These are phyloP conservation scores for Chlamydomonas reinhardtii DNA, from an alignment of 163 green algal genomes.

Conservation along the genomic window DNA sequence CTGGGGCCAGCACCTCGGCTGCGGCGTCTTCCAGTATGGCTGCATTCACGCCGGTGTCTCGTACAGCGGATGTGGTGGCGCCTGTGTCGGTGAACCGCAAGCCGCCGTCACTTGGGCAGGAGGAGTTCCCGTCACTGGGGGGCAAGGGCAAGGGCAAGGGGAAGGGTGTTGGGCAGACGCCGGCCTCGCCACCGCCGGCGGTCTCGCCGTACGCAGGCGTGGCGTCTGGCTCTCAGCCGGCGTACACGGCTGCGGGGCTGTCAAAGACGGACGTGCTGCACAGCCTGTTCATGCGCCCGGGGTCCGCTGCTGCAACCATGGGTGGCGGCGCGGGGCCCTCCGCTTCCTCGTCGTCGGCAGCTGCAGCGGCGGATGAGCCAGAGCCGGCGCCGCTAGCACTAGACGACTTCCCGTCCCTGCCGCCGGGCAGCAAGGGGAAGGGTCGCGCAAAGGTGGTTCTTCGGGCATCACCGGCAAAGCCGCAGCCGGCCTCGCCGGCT, in stretches of 20 bases:
- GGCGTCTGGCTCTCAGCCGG: not conserved
- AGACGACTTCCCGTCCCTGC: constrained; percentile 46
- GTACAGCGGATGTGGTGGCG: constrained; percentile 8
- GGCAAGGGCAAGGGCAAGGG: not conserved
- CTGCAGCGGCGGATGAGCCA: not conserved
- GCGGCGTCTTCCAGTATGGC: not conserved
- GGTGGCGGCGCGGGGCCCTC: not conserved
- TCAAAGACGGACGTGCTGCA: constrained; percentile 14
- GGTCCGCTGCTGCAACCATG: not conserved
- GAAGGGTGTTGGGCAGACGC: not conserved
- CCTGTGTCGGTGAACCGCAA: not conserved
- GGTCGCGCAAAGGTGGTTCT: not conserved
- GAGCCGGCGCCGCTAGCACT: not conserved
- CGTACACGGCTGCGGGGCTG: not conserved
- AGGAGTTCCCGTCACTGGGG: constrained; percentile 30
- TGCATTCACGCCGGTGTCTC: not conserved
- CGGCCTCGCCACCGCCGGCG: not conserved
- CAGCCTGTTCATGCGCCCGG: constrained; percentile 36
- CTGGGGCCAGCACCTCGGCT: not conserved
- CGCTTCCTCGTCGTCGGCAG: not conserved
- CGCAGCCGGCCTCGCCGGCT: not conserved
- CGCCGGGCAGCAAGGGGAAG: constrained; percentile 16
- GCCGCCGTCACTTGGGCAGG: constrained; percentile 12
- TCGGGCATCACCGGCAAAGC: not conserved
- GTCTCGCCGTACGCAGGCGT: not conserved